Evolutionary conservation across 2,329 filamentous ascomycete genomes (phyloP).

Genomic region (Eurotiales sp.): DNA sequence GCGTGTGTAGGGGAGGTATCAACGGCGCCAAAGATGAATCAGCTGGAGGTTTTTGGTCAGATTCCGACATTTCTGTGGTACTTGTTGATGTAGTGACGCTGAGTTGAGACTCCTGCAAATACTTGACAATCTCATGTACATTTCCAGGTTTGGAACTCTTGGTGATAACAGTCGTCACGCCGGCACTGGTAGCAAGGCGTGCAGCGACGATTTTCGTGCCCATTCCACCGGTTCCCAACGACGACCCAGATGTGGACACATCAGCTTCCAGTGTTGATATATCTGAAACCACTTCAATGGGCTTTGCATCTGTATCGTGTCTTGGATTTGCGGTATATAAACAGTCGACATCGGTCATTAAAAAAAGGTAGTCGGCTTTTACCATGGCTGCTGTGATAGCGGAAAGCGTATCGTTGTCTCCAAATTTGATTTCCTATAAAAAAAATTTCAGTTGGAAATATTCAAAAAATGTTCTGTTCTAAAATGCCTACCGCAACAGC

Average conservation of each 20-base stretch:
- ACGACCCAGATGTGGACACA: conserved; percentile 83
- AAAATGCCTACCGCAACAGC: conserved; percentile 63
- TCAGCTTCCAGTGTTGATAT: conserved; percentile 79
- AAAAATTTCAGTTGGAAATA: conserved; percentile 4
- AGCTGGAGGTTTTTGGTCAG: conserved; percentile 17
- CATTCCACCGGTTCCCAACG: conserved; percentile 93
- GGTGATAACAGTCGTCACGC: conserved; percentile 94
- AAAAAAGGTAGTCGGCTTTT: conserved; percentile 90
- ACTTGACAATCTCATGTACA: conserved; percentile 78
- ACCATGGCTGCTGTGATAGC: conserved; percentile 98
- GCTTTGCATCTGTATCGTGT: conserved; percentile 74
- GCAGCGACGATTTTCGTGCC: conserved; percentile 95
- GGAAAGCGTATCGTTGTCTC: conserved; percentile 95
- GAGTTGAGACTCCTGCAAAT: conserved; percentile 55
- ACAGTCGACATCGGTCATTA: conserved; percentile 99
- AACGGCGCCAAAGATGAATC: conserved; percentile 40
- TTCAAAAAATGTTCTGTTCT: neutral
- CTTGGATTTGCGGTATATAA: conserved; percentile 95
- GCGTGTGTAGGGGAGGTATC: conserved; percentile 72
- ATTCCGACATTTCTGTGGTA: conserved; percentile 17
- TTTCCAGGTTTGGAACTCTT: conserved; percentile 91
- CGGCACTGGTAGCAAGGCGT: conserved; percentile 84
- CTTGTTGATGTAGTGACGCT: neutral
- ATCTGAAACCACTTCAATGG: conserved; percentile 90
- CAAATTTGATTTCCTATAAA: conserved; percentile 91